phyloP scores from a whole-genome alignment of 2,329 filamentous ascomycete species.

The Hyphodiscus sp. region DNA sequence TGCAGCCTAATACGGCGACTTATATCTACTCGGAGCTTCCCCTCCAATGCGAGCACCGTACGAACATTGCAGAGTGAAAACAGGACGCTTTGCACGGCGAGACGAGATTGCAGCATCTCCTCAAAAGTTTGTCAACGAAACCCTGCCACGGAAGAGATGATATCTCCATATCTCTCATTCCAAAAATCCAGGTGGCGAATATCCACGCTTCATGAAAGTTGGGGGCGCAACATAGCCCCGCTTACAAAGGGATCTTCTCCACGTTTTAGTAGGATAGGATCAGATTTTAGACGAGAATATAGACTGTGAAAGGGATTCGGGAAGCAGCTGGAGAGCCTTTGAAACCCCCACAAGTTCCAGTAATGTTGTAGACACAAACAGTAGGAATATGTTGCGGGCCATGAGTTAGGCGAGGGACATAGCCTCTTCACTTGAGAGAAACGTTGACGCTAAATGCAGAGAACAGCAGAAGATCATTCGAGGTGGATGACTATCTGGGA shows the following conservation, averaged over 20 bases:
- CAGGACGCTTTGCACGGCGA: too few relatives aligned
- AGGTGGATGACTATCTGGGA: not conserved
- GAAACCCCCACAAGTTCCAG: not conserved
- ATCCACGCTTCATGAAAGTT: not conserved
- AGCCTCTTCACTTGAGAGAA: not conserved
- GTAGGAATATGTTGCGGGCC: not conserved
- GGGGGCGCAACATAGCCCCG: not conserved
- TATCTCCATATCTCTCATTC: too few relatives aligned
- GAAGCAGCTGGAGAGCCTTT: not conserved
- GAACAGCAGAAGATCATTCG: not conserved
- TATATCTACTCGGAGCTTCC: too few relatives aligned
- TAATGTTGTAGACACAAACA: not conserved
- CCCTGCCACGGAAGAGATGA: too few relatives aligned
- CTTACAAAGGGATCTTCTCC: not conserved
- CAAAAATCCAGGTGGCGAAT: not conserved
- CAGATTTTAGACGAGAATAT: not conserved
- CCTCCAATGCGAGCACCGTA: too few relatives aligned
- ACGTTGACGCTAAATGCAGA: not conserved
- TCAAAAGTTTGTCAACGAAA: too few relatives aligned
- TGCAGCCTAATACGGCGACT: too few relatives aligned
- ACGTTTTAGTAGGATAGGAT: not conserved
- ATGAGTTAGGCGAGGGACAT: not conserved
- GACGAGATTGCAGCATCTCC: too few relatives aligned
- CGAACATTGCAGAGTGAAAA: too few relatives aligned
- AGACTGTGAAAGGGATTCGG: not conserved